These are phyloP conservation scores for Pichia pseudocactophila DNA, from an alignment of 805 yeast genomes.

Conservation along the genomic window DNA sequence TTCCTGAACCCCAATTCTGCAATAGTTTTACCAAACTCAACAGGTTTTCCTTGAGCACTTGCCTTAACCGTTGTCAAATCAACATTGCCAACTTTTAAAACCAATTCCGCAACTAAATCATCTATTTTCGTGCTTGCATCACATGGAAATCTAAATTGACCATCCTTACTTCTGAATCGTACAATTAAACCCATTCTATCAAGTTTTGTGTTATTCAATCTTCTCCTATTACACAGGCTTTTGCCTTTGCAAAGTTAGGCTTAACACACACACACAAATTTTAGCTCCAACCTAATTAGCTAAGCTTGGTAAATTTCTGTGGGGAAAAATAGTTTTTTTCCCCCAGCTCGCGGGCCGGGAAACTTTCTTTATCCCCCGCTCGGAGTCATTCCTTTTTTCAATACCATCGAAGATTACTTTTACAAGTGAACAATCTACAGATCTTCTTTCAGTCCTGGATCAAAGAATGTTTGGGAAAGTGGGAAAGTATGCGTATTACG, in stretches of 20 bases:
- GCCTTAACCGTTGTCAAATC: background rate
- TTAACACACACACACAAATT: too few relatives aligned
- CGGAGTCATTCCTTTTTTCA: background rate
- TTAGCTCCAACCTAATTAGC: too few relatives aligned
- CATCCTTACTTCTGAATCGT: slow-evolving; percentile 77
- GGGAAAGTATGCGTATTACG: slow-evolving; percentile 9
- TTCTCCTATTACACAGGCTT: background rate
- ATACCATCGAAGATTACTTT: too few relatives aligned
- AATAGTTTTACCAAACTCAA: slow-evolving; percentile 19
- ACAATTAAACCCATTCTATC: slow-evolving; percentile 34
- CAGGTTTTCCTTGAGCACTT: background rate
- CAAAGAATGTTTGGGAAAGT: background rate
- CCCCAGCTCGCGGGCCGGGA: too few relatives aligned
- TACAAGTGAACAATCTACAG: too few relatives aligned
- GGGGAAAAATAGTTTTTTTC: too few relatives aligned
- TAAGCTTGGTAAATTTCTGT: too few relatives aligned
- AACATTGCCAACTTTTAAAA: background rate
- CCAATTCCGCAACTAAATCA: background rate
- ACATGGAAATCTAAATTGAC: slow-evolving; percentile 54
- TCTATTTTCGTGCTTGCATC: background rate
- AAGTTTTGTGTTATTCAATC: too few relatives aligned
- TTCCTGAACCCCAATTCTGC: slow-evolving; percentile 43
- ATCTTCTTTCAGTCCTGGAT: too few relatives aligned
- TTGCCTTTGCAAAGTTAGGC: too few relatives aligned
- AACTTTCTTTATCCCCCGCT: background rate